These are phyloP conservation scores for Tuber umbilicatum DNA, from an alignment of 495 filamentous ascomycete genomes.

Conservation along the genomic window DNA sequence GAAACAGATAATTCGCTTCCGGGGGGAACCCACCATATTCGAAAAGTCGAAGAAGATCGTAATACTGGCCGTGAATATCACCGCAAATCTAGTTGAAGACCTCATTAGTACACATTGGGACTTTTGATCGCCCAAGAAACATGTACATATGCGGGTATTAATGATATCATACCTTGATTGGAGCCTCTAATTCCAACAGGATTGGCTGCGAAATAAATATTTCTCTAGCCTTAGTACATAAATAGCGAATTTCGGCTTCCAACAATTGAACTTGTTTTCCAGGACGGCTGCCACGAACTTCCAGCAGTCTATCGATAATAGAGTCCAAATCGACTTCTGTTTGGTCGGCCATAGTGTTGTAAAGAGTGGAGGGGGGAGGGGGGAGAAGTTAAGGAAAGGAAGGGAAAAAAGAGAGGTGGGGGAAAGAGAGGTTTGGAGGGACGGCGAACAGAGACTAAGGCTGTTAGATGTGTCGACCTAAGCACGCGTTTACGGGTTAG, in stretches of 20 bases:
- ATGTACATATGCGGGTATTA: slow-evolving; percentile 6
- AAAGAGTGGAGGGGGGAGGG: slow-evolving; percentile 25
- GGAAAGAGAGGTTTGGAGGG: slow-evolving; percentile 25
- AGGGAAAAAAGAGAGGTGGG: slow-evolving; percentile 26
- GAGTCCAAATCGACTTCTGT: slow-evolving; percentile 97
- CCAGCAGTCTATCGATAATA: slow-evolving; percentile 95
- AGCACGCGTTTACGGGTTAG: slow-evolving; percentile 36
- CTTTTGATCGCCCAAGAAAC: neutral
- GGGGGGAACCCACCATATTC: slow-evolving; percentile 98
- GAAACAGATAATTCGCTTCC: slow-evolving; percentile 98
- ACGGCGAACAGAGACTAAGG: slow-evolving; percentile 24
- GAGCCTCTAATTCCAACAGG: slow-evolving; percentile 90
- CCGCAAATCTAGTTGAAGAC: slow-evolving; percentile 74
- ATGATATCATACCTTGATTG: slow-evolving; percentile 76
- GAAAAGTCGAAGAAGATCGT: slow-evolving; percentile 93
- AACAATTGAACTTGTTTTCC: slow-evolving; percentile 97
- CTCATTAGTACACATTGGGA: slow-evolving; percentile 1
- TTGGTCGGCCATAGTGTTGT: slow-evolving; percentile 75
- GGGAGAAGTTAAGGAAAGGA: neutral
- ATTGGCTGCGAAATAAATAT: slow-evolving; percentile 99
- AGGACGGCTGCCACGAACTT: slow-evolving; percentile 94
- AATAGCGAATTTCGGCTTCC: slow-evolving; percentile 92
- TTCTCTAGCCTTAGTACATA: slow-evolving; percentile 97
- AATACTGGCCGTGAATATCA: slow-evolving; percentile 99
- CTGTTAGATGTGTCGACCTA: slow-evolving; percentile 32